phyloP scores from a whole-genome alignment of 495 filamentous ascomycete genomes.

The Xylaria longipes region DNA sequence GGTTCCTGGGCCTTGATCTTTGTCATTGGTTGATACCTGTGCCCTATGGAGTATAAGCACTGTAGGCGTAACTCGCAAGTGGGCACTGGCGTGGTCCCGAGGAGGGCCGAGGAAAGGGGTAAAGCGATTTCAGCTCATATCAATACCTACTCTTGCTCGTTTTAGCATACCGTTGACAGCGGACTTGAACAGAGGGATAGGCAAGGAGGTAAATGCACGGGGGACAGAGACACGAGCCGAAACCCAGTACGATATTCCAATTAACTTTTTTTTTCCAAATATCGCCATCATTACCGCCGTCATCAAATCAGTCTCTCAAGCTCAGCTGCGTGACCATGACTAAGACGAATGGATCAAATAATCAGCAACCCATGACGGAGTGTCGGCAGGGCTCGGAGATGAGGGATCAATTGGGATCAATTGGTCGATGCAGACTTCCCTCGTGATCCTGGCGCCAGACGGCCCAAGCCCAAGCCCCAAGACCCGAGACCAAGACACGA shows the following conservation, averaged over 20 bases:
- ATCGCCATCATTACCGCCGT: constrained; percentile 21
- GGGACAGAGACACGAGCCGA: background rate
- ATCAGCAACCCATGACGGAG: constrained; percentile 16
- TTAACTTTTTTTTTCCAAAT: constrained; percentile 9
- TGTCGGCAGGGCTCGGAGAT: constrained; percentile 26
- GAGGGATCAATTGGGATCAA: constrained; percentile 25
- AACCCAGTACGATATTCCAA: background rate
- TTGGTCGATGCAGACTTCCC: constrained; percentile 20
- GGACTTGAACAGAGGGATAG: background rate
- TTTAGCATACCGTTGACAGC: background rate
- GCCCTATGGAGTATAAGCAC: background rate
- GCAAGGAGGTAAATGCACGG: background rate
- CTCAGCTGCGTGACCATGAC: constrained; percentile 21
- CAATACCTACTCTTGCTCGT: background rate
- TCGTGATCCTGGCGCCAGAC: constrained; percentile 19
- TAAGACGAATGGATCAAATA: constrained; percentile 19
- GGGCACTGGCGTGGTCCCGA: constrained; percentile 10
- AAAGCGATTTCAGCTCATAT: constrained; percentile 26
- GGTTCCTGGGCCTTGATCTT: constrained; percentile 21
- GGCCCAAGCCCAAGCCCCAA: background rate
- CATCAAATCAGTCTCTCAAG: background rate
- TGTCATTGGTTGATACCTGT: background rate
- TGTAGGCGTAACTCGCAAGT: constrained; percentile 14
- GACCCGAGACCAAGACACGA: constrained; percentile 5
- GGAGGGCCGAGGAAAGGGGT: constrained; percentile 20